Evolutionary conservation across 208 protist genomes (phyloP).

Genomic region (Acanthamoeba lenticulata): DNA sequence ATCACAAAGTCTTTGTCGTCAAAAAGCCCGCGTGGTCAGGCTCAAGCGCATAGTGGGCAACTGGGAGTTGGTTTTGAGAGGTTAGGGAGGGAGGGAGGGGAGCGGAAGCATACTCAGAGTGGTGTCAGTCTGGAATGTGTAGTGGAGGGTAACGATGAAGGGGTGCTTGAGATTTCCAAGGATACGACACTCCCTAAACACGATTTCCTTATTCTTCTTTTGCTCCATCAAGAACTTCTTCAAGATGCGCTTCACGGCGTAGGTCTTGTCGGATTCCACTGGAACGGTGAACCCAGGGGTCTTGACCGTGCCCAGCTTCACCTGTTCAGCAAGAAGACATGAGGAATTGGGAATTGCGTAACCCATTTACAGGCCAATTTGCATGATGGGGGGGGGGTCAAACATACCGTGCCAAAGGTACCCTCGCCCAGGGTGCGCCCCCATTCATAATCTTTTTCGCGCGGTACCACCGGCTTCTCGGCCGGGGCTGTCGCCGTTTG

Average conservation of each 20-base stretch:
- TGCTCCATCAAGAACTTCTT: constrained; percentile 62
- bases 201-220: constrained; percentile 59
- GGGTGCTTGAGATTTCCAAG: constrained; percentile 32
- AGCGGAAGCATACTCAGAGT: neutral
- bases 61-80: no score
- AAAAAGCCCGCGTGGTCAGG: no score
- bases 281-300: neutral
- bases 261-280: neutral
- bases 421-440: neutral
- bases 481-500: neutral
- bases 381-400: no score
- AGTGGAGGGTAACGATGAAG: constrained; percentile 39
- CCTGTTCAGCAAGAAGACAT: neutral
- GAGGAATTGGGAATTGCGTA: no score
- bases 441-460: constrained; percentile 53
- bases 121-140: constrained; percentile 1
- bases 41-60: no score
- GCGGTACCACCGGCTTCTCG: neutral
- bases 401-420: constrained; percentile 15
- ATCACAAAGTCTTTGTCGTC: constrained; percentile 9
- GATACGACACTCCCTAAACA: constrained; percentile 12
- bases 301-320: constrained; percentile 1
- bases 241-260: constrained; percentile 4
- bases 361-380: no score
- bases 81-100: neutral